Evolutionary conservation across 331 rosid genomes (phyloP), one percentile per base, ranked within the genome.

Genomic region (Ulmus americana): DNA sequence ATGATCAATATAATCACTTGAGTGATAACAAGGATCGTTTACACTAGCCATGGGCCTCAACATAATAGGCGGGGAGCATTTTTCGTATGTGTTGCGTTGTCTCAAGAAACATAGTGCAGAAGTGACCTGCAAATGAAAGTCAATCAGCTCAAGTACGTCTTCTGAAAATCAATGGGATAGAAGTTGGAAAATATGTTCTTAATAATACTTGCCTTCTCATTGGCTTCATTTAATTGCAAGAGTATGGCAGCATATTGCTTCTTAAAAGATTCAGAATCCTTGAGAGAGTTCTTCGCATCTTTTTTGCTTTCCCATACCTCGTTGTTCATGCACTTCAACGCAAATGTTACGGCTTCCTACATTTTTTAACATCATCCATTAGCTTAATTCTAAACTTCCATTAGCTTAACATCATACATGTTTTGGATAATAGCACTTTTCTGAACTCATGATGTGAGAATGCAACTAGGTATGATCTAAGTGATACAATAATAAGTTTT

Each of bases 221-320:
- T 92, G 71, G 77, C 90, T 81, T 86, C 97, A 67, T 80, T 77
- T 75, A 87, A 76, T 70, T 85, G 95, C 76, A 85, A 76, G 56
- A 89, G 74, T 14, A 85, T 82, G 43, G 95, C 87, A 79, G 96
- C 97, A 78, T 86, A 89, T 71, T 82, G 87, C 83, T 87, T 92
- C 77, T 79, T 89, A 59, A 92, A 89, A 69, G 77, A 59, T 75
- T 92, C 98, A 7, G 83, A 82, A 77, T 85, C 95, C 82, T 79
- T 79, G 64, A 82, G 65, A 48, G 78, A 66, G 82, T 77, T 84
- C 83, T 80, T 83, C 67, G 86, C 86, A 68, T 57, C 74, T 76
- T 81, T 85, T 66, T 80, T 82, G 70, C 76, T 83, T 74, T 92
- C 97, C 48, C 71, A 68, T 72, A 84, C 81, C 67, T 77, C 95